Conservation (phyloP, 192 early-diverging fungal genomes). For the Dimargaris xerosporica region DNA sequence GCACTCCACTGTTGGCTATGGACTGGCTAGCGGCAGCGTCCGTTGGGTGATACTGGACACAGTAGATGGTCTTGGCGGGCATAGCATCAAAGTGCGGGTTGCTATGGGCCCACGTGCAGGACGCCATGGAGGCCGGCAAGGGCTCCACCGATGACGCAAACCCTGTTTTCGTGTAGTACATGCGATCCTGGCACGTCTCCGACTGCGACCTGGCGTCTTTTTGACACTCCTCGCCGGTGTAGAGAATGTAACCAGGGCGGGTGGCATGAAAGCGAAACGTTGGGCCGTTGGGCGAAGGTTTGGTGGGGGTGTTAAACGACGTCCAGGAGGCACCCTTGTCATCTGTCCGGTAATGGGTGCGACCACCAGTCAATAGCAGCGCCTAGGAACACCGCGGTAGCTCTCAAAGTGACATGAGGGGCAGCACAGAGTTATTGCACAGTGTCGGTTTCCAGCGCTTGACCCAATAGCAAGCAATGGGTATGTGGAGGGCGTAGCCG, state of each 20-base stretch:
- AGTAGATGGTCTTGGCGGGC: constrained; percentile 8
- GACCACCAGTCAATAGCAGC: constrained; percentile 32
- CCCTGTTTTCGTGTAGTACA: constrained; percentile 49
- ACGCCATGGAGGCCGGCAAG: constrained; percentile 34
- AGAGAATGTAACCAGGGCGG: constrained; percentile 46
- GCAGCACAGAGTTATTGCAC: too few relatives aligned
- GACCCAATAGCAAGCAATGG: not conserved
- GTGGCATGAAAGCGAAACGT: constrained; percentile 54
- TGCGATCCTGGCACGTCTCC: constrained; percentile 42
- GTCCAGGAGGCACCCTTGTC: constrained; percentile 45
- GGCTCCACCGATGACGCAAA: constrained; percentile 39
- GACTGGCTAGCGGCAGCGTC: constrained; percentile 16
- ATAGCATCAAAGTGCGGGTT: constrained; percentile 2
- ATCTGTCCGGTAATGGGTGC: constrained; percentile 38
- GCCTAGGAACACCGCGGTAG: constrained; percentile 21
- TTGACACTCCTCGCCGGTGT: constrained; percentile 37
- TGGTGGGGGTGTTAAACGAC: constrained; percentile 26
- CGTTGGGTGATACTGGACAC: constrained; percentile 4
- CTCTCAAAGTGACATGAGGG: not conserved
- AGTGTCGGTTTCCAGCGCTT: too few relatives aligned
- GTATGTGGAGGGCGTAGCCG: not conserved
- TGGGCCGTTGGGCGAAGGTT: constrained; percentile 18
- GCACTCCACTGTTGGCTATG: constrained; percentile 13
- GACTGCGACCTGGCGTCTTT: constrained; percentile 22
- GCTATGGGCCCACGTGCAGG: constrained; percentile 41